Evolutionary conservation across 1,139 yeast species (phyloP), one percentile per base, ranked within the genome.

Genomic region (Casaregolazyma suthepensis): DNA sequence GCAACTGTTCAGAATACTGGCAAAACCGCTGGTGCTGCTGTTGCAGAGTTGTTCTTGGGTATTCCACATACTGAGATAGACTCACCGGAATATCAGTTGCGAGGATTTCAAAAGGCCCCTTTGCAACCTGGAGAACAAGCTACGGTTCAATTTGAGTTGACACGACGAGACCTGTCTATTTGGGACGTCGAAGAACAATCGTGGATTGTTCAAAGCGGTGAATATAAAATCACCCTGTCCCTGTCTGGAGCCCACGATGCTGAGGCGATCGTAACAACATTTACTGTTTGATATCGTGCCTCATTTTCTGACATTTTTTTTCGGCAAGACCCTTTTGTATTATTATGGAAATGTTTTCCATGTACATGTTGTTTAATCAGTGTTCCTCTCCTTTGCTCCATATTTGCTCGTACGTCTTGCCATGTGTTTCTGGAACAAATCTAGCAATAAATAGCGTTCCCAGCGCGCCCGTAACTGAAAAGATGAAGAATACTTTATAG

Each of bases 341-440:
- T 18, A 43, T 7, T 43, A 22, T 43, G 45, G 31, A 26, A 12
- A 26, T 26, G 31, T 26, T 26, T 26, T 26, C 10, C 31, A 12
- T 26, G 31, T 26, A 26, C 10, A 26, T 26, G 31, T 26, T 26
- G 12, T 26, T 26, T 26, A 26, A 26, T 26, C 31, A 26, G 12
- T 26, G 31, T 26, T 12, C 31, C 12, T 5, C 31, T 26, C 12
- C 31, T 26, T 26, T 26, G 31, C 10, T 26, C 31, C 31, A 26
- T 26, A 26, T 26, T 26, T 26, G 12, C 17, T 82, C 81, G 46
- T 77, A 82, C 1, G 79, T 71, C 59, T 78, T 79, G 2, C 93
- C 93, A 64, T 80, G 86, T 0, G 96, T 88, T 65, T 90, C 96
- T 0, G 97, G 97, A 2, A 89, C 74, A 50, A 66, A 70, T 3